Conservation (phyloP, 75 land plant species). For the Sequoia sempervirens region DNA sequence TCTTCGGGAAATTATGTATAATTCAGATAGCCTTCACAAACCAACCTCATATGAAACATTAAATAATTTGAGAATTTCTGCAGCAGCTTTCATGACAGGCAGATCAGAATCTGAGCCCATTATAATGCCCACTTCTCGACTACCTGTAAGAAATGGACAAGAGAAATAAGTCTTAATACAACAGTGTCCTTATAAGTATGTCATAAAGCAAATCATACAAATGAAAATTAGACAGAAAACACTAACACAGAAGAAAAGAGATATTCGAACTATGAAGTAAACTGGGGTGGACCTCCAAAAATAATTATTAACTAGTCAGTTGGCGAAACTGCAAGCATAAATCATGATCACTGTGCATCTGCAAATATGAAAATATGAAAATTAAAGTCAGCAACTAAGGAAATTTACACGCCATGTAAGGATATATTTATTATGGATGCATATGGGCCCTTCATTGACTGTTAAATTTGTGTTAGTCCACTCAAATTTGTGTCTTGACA, state of each 20-base stretch:
- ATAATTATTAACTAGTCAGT: conserved; percentile 2
- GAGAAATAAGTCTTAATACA: background rate
- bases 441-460: too few species aligned
- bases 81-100: conserved; percentile 88
- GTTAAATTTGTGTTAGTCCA: too few species aligned
- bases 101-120: conserved; percentile 99
- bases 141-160: background rate
- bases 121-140: conserved; percentile 49
- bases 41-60: conserved; percentile 65
- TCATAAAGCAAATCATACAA: background rate
- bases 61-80: conserved; percentile 58
- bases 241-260: background rate
- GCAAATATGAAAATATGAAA: too few species aligned
- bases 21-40: background rate
- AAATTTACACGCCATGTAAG: too few species aligned
- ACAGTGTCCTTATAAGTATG: background rate
- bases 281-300: background rate
- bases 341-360: too few species aligned
- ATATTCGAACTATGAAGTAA: background rate
- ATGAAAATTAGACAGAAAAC: conserved; percentile 1
- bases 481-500: too few species aligned
- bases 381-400: too few species aligned
- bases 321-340: conserved; percentile 1
- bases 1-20: background rate
- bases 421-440: too few species aligned